Evolutionary conservation across 768 basidiomycete genomes (phyloP), one percentile per base, ranked within the genome.

Genomic region (Termitomyces sp.): DNA sequence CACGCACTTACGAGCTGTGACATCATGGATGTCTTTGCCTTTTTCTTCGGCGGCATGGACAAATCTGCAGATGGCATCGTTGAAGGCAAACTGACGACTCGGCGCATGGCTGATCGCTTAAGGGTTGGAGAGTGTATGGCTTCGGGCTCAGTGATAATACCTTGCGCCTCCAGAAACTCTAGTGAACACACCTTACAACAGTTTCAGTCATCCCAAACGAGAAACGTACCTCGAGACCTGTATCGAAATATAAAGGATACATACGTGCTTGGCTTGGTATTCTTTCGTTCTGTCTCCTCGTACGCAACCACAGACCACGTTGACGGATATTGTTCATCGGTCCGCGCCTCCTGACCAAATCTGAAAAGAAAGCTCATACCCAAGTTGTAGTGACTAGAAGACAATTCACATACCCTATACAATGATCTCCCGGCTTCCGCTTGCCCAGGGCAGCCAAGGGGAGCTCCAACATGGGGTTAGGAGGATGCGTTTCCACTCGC

Each of bases 181-280:
- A 59, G 35, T 52, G 57, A 20, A n/a, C 5, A 39, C 40, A 40
- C 48, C 46, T 16, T 22, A 20, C 20, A 38, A 24, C 58, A 53
- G 42, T n/a, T 5, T 12, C 39, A 9, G 36, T 8, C 12, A 44
- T 52, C 8, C 50, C 52, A 28, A 40, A 57, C 7, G 33, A 35
- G 24, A 36, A 36, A 68, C 75, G 46, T 62, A 86, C 88, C 84
- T 58, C 71, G 74, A 40, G 84, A 76, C 28, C 86, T 76, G 69
- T 91, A 91, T 44, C 85, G 78, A 69, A 90, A 91, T 3, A 83
- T 75, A 67, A 91, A 91, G 16, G 85, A 83, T 28, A 89, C 85
- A 57, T 81, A 83, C n/a, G 86, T 82, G 42, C 70, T 71, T 6
- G 81, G 76, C 60, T 71, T 72, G 22, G 40, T 32, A 35, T 52